Conservation (phyloP, 2,329 filamentous ascomycete species). For the Aspergillus terreus region DNA sequence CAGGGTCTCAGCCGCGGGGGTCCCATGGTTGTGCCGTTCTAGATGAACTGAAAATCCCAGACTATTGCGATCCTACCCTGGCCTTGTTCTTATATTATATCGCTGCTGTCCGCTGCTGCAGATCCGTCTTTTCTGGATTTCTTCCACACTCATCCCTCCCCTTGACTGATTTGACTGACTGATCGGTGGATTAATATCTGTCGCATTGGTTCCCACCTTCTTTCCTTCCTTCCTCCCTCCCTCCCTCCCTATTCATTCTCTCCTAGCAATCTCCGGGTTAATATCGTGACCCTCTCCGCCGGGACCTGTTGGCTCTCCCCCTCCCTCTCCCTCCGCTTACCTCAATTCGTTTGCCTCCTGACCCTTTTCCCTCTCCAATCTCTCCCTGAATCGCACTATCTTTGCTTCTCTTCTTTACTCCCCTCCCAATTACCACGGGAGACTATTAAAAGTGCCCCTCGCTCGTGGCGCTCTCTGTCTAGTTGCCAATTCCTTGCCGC, state of each 20-base stretch:
- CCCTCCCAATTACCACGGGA: conserved; percentile 3
- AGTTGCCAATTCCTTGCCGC: background rate
- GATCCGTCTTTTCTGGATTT: conserved; percentile 15
- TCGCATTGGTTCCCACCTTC: conserved; percentile 8
- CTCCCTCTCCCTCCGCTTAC: conserved; percentile 9
- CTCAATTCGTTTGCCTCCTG: background rate
- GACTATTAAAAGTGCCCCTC: background rate
- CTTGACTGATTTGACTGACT: too few species aligned
- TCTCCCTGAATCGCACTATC: background rate
- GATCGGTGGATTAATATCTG: too few species aligned
- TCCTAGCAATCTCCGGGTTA: conserved; percentile 6
- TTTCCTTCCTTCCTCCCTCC: too few species aligned
- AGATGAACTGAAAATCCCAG: conserved; percentile 7
- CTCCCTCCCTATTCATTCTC: conserved; percentile 8
- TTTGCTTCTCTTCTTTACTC: conserved; percentile 3
- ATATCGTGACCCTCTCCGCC: background rate
- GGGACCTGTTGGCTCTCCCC: background rate
- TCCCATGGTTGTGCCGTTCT: conserved; percentile 10
- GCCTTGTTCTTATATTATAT: background rate
- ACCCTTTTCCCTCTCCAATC: background rate
- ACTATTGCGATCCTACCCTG: background rate
- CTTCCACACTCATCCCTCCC: conserved; percentile 10
- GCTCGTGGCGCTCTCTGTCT: conserved; percentile 8
- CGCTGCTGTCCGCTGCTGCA: background rate
- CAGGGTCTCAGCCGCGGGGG: conserved; percentile 20